Percentiles rank a stretch among this genome's conserved stretches.
Conservation (phyloP, 345 rosid species). For the Euphorbia lathyris region DNA sequence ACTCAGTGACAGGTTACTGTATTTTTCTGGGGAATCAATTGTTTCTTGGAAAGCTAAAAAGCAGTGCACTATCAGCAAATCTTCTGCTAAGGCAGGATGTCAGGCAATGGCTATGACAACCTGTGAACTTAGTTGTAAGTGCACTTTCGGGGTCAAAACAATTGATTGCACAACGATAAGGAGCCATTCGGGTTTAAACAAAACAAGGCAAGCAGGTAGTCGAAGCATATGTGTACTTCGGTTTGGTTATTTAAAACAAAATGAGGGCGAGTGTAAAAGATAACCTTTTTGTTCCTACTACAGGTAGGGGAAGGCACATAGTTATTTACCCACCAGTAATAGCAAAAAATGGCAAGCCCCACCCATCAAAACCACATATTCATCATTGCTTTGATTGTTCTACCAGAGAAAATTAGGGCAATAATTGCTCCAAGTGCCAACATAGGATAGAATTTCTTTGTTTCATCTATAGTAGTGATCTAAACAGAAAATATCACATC, state of each 20-base stretch:
- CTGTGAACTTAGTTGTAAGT: no score
- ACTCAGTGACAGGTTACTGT: no score
- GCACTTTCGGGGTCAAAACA: not conserved
- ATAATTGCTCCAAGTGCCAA: conserved; percentile 94
- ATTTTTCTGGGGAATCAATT: no score
- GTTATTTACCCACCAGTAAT: conserved; percentile 93
- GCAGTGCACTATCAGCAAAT: no score
- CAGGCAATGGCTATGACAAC: no score
- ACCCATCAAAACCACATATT: conserved; percentile 95
- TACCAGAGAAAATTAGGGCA: conserved; percentile 88
- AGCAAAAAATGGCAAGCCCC: conserved; percentile 64
- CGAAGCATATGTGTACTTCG: not conserved
- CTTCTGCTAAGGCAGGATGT: no score
- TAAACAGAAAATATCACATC: conserved; percentile 32
- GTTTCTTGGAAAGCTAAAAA: no score
- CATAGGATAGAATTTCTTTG: conserved; percentile 89
- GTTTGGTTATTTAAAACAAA: conserved; percentile 9
- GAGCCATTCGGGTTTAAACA: not conserved
- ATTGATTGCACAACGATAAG: not conserved
- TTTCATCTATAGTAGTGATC: conserved; percentile 95
- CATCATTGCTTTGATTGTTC: conserved; percentile 98
- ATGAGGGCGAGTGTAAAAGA: not conserved
- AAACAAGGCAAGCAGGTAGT: not conserved
- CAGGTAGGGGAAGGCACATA: conserved; percentile 78
- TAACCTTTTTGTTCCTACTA: conserved; percentile 96